Conservation (phyloP, 192 early-diverging fungal genomes). For the Phlyctochytrium planicorne region DNA sequence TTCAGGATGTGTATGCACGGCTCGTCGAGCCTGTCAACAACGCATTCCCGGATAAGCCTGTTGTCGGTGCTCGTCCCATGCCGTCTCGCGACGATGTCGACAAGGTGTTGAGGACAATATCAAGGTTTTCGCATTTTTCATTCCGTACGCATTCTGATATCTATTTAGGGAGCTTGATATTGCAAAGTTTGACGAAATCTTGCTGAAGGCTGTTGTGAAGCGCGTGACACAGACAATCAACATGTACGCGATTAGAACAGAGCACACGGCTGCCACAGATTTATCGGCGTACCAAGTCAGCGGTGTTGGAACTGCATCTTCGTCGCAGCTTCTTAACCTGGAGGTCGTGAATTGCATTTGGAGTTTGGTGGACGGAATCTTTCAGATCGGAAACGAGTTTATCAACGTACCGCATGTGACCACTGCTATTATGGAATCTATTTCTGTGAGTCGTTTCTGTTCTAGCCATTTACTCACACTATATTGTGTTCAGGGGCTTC, state of each 20-base stretch:
- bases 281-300: conserved; percentile 37
- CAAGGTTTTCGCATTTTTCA: conserved; percentile 40
- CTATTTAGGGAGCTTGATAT: conserved; percentile 60
- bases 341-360: conserved; percentile 63
- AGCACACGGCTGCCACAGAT: conserved; percentile 52
- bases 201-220: conserved; percentile 50
- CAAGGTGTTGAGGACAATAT: conserved; percentile 54
- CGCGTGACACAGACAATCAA: conserved; percentile 60
- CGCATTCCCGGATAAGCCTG: conserved; percentile 54
- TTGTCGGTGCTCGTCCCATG: conserved; percentile 3
- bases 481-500: conserved; percentile 40
- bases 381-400: conserved; percentile 60
- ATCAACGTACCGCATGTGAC: conserved; percentile 36
- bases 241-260: conserved; percentile 58
- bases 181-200: conserved; percentile 59
- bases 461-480: conserved; percentile 19
- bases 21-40: conserved; percentile 64
- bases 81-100: conserved; percentile 55
- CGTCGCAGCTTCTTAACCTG: conserved; percentile 53
- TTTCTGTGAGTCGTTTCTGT: conserved; percentile 41
- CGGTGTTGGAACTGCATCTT: conserved; percentile 36
- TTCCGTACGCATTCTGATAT: neutral
- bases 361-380: conserved; percentile 59
- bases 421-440: conserved; percentile 50
- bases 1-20: conserved; percentile 53